Percentiles rank a stretch among this genome's conserved stretches.
phyloP scores from a whole-genome alignment of 768 basidiomycete species.

The Lactifluus echinatus region DNA sequence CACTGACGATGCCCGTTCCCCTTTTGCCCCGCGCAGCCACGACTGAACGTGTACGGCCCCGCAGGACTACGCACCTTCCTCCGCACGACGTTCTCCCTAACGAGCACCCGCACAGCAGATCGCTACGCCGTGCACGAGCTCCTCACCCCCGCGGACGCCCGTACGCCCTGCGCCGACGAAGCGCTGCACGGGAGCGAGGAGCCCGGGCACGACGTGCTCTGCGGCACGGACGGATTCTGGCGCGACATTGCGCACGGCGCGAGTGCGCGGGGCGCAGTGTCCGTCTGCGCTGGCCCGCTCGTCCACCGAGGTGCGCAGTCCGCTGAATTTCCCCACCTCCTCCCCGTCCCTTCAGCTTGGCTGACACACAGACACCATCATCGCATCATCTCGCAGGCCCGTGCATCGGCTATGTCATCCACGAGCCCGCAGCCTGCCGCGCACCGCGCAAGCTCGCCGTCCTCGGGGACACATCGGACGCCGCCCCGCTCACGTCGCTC shows the following conservation, averaged over 20 bases:
- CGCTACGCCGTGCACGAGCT: conserved; percentile 76
- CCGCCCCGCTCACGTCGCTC: conserved; percentile 49
- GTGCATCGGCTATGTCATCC: conserved; percentile 72
- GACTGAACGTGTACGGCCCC: conserved; percentile 71
- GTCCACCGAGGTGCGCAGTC: conserved; percentile 56
- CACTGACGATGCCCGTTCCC: neutral
- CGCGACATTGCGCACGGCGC: conserved; percentile 35
- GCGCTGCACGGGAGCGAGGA: conserved; percentile 57
- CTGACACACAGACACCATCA: too few species aligned
- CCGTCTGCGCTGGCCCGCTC: conserved; percentile 71
- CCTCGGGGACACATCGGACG: conserved; percentile 71
- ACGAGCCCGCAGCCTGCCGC: conserved; percentile 37
- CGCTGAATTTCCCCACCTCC: too few species aligned
- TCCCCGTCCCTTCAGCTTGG: neutral
- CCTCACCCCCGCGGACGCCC: conserved; percentile 43
- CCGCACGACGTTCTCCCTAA: conserved; percentile 61
- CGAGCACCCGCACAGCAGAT: conserved; percentile 49
- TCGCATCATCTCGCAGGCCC: conserved; percentile 39
- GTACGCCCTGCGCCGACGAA: conserved; percentile 41
- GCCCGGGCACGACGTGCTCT: conserved; percentile 50
- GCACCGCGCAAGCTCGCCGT: conserved; percentile 56
- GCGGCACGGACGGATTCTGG: conserved; percentile 58
- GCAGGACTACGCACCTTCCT: conserved; percentile 69
- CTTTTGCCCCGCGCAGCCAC: conserved; percentile 26
- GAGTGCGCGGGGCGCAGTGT: conserved; percentile 35